phyloP scores from a whole-genome alignment of 495 filamentous ascomycete genomes.

The Immersiella caudata region DNA sequence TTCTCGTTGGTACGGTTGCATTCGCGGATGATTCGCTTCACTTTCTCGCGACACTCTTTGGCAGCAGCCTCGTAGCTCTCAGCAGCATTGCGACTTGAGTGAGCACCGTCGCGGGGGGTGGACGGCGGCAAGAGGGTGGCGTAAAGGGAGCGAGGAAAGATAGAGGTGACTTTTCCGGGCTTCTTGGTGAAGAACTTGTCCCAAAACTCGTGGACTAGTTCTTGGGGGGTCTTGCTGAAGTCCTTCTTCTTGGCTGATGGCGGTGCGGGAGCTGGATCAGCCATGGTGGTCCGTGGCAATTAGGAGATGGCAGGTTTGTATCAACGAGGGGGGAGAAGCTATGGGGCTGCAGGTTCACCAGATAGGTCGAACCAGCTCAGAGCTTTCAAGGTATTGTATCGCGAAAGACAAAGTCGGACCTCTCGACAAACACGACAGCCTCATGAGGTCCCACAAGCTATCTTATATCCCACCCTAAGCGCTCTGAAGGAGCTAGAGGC shows the following conservation, averaged over 20 bases:
- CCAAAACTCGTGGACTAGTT: constrained; percentile 36
- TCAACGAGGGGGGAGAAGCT: background rate
- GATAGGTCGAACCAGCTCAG: no score
- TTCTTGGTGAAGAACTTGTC: constrained; percentile 37
- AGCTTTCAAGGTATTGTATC: no score
- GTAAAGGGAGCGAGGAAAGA: constrained; percentile 38
- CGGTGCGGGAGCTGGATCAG: background rate
- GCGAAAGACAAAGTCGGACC: no score
- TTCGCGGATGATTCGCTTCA: constrained; percentile 70
- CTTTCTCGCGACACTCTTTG: constrained; percentile 63
- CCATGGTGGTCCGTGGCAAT: background rate
- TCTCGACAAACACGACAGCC: no score
- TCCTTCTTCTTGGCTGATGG: constrained; percentile 21
- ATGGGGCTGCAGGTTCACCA: background rate
- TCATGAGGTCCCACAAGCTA: no score
- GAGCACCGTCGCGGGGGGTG: constrained; percentile 23
- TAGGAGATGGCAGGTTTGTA: background rate
- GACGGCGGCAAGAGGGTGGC: constrained; percentile 33
- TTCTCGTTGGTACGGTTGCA: constrained; percentile 75
- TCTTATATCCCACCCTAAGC: no score
- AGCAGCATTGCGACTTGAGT: constrained; percentile 36
- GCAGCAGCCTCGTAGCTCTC: constrained; percentile 66
- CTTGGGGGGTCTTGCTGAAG: constrained; percentile 35
- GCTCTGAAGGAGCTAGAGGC: background rate
- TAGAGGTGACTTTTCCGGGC: constrained; percentile 36